A percentile compares a stretch with the other conserved stretches of the same genome.
Evolutionary conservation across 2,329 filamentous ascomycete genomes (phyloP).

Genomic region (Hansfordia pulvinata): DNA sequence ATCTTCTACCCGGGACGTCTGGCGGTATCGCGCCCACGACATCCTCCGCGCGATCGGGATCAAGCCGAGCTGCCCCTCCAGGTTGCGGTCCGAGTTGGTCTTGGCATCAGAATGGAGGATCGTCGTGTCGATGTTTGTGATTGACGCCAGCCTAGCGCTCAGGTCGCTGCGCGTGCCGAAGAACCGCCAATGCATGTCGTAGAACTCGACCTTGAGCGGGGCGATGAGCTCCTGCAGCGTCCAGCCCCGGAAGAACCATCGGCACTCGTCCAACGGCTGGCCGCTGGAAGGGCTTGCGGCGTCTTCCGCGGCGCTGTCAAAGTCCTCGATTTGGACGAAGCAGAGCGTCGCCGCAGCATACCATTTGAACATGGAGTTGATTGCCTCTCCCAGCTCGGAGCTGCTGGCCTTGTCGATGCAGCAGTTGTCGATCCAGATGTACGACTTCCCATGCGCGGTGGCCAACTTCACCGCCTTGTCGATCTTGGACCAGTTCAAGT

Average conservation of each 20-base stretch:
- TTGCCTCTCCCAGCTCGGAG: conserved; percentile 1
- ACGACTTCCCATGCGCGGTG: no score
- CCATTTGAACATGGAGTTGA: conserved; percentile 3
- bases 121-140: no score
- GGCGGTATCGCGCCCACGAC: neutral
- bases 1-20: neutral
- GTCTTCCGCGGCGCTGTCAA: no score
- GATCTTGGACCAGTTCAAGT: no score
- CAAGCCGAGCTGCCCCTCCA: neutral
- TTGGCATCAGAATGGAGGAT: no score
- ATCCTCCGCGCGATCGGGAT: neutral
- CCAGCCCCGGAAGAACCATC: conserved; percentile 1
- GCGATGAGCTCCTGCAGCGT: conserved; percentile 1
- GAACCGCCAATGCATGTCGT: neutral
- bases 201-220: neutral
- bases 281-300: no score
- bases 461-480: no score
- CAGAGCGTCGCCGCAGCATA: neutral
- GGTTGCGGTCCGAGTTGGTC: neutral
- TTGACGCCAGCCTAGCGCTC: no score
- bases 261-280: neutral
- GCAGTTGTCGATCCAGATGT: conserved; percentile 2
- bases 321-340: neutral
- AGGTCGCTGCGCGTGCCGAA: no score
- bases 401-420: conserved; percentile 1